phyloP scores from a whole-genome alignment of 441 rosid species.

The Heliophila coronopifolia region DNA sequence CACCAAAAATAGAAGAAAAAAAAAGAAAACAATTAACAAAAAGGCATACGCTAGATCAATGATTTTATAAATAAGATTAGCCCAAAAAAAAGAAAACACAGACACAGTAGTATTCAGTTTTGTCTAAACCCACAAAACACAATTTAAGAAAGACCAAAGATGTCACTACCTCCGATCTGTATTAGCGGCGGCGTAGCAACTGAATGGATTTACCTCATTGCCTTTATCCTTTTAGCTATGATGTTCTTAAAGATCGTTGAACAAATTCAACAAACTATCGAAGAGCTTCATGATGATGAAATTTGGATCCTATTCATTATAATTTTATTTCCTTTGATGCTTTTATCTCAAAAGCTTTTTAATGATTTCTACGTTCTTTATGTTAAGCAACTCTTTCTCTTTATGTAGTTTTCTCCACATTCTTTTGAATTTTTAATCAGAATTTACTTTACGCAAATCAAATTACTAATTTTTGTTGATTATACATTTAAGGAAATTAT shows the following conservation, averaged over 20 bases:
- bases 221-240: background rate
- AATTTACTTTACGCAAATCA: background rate
- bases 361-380: background rate
- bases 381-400: no score
- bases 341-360: background rate
- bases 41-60: no score
- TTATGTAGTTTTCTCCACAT: background rate
- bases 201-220: background rate
- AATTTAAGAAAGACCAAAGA: no score
- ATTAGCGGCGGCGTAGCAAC: constrained; percentile 20
- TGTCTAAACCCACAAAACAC: no score
- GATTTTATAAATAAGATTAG: no score
- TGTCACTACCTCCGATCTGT: no score
- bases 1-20: no score
- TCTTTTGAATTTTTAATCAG: background rate
- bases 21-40: no score
- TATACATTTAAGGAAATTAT: no score
- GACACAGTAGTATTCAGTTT: no score
- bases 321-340: background rate
- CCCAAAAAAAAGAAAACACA: no score
- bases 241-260: background rate
- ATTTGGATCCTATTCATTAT: background rate
- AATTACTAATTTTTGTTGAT: background rate
- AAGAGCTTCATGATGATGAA: background rate
- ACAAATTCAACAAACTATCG: background rate